Percentiles rank a stretch among this genome's conserved stretches.
Evolutionary conservation across 192 early-diverging fungal species (phyloP).

Genomic region (Coemansia sp.): DNA sequence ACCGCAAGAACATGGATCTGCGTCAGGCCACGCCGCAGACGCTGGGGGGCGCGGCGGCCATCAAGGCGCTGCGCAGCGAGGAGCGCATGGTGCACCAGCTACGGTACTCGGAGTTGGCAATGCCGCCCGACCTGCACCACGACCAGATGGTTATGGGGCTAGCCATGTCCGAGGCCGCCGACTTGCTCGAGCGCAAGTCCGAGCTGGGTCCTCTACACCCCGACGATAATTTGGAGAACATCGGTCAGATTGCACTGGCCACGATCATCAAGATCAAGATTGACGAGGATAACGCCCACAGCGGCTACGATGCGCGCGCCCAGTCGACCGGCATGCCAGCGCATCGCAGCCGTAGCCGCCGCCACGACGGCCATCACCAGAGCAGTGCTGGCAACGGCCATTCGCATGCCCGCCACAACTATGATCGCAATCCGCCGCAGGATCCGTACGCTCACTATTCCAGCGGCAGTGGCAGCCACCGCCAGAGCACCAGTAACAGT

Average conservation of each 20-base stretch:
- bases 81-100: conserved; percentile 19
- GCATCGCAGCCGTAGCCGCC: background rate
- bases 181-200: conserved; percentile 30
- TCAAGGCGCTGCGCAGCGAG: conserved; percentile 31
- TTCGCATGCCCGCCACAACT: background rate
- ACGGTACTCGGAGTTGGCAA: background rate
- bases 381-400: background rate
- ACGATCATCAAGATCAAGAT: conserved; percentile 46
- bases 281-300: conserved; percentile 22
- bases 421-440: background rate
- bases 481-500: too few relatives aligned
- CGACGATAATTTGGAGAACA: conserved; percentile 35
- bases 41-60: conserved; percentile 41
- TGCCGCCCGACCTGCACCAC: conserved; percentile 28
- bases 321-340: conserved; percentile 1
- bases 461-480: background rate
- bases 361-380: background rate
- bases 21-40: conserved; percentile 27
- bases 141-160: conserved; percentile 44
- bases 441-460: conserved; percentile 6
- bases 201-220: conserved; percentile 11
- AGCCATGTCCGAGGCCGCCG: conserved; percentile 30
- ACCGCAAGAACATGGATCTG: conserved; percentile 32
- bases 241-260: conserved; percentile 41
- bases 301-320: background rate